Evolutionary conservation across 106 monocot species (phyloP).

Genomic region (Dendrobium huoshanense): DNA sequence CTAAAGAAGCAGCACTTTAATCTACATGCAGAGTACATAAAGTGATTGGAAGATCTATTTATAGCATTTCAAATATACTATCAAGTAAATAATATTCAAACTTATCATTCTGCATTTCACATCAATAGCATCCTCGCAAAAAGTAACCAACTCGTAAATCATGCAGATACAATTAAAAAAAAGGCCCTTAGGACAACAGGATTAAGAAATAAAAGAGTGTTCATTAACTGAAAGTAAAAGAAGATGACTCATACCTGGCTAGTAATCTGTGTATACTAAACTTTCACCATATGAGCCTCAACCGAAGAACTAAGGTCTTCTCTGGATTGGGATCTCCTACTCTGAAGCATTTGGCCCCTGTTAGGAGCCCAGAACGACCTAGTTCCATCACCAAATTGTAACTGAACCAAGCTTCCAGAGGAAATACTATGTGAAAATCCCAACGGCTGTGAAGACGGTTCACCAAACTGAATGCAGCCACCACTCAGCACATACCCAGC

Average conservation of each 20-base stretch:
- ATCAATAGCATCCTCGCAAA: not conserved
- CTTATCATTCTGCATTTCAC: not conserved
- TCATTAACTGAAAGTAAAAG: not conserved
- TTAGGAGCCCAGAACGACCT: conserved; percentile 53
- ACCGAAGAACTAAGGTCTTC: conserved; percentile 78
- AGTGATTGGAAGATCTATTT: not conserved
- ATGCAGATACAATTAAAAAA: not conserved
- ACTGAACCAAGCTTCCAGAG: conserved; percentile 72
- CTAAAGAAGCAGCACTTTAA: not conserved
- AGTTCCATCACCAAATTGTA: conserved; percentile 52
- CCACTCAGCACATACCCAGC: conserved; percentile 30
- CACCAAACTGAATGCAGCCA: conserved; percentile 40
- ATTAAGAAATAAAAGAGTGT: not conserved
- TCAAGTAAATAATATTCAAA: not conserved
- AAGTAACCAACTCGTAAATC: not conserved
- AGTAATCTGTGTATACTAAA: conserved; percentile 15
- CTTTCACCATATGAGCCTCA: conserved; percentile 55
- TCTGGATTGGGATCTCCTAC: conserved; percentile 87
- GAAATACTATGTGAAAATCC: conserved; percentile 75
- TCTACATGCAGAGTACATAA: not conserved
- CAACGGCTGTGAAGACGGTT: conserved; percentile 30
- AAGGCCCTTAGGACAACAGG: not conserved
- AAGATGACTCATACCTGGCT: conserved; percentile 18
- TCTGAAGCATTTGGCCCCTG: conserved; percentile 72
- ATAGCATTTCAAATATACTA: not conserved